A percentile compares a stretch with the other conserved stretches of the same genome.
These are phyloP conservation scores for Gossypium longicalyx DNA, from an alignment of 345 rosid genomes.

Conservation along the genomic window DNA sequence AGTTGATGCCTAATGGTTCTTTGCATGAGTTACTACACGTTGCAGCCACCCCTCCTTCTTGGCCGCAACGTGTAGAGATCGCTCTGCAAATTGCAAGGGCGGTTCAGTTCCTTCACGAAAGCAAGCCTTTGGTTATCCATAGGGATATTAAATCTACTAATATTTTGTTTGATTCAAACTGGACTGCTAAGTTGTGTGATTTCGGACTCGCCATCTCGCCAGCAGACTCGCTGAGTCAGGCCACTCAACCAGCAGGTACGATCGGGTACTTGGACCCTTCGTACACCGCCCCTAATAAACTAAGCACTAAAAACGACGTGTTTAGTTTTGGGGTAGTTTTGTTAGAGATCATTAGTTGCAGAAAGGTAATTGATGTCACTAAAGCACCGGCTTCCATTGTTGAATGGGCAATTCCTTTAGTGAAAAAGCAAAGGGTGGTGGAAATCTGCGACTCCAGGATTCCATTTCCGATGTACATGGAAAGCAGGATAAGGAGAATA, in stretches of 20 bases:
- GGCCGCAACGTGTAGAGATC: constrained; percentile 56
- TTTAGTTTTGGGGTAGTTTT: constrained; percentile 65
- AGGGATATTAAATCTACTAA: constrained; percentile 77
- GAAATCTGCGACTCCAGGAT: constrained; percentile 44
- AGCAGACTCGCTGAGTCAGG: constrained; percentile 9
- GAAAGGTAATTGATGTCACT: constrained; percentile 55
- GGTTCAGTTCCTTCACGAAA: constrained; percentile 48
- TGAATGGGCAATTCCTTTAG: constrained; percentile 64
- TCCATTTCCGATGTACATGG: constrained; percentile 27
- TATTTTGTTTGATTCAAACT: constrained; percentile 46
- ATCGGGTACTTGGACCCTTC: constrained; percentile 74
- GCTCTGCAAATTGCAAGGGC: constrained; percentile 59
- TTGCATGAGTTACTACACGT: constrained; percentile 54
- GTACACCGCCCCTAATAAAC: constrained; percentile 45
- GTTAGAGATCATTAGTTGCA: constrained; percentile 60
- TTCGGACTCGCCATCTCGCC: constrained; percentile 53
- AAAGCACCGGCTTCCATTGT: constrained; percentile 45
- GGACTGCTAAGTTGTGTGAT: constrained; percentile 60
- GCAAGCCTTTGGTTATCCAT: constrained; percentile 43
- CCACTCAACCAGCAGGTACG: constrained; percentile 57
- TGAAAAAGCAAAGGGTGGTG: constrained; percentile 21
- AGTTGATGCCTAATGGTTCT: constrained; percentile 73
- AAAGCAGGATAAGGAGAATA: constrained; percentile 31
- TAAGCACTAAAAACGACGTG: constrained; percentile 57
- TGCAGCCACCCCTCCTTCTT: constrained; percentile 30